Base-by-base conservation (phyloP, 2,329 filamentous ascomycete genomes). In the Alternaria burnsii region DNA sequence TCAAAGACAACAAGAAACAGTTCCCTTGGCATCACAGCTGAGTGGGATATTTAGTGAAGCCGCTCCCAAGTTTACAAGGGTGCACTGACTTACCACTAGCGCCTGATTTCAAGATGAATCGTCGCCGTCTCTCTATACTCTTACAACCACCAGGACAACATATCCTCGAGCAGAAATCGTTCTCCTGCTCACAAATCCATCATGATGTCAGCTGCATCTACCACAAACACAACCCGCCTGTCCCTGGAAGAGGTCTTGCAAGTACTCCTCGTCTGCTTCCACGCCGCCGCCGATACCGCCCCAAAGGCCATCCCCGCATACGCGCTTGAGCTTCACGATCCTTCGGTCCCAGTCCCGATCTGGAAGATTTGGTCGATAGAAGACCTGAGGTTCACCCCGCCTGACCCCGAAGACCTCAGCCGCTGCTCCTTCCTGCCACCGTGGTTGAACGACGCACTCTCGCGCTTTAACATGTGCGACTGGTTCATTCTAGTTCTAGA, bases 211-310 rank as follows among this genome's bases (percentile, higher is more conserved):
- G 32, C 18, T 12, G 20, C 40, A 43, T 8, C 52, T 16, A 20
- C 41, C 41, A 46, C 24, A 24, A 38, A 22, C 20, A 4, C 36
- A 22, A 26, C 20, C 14, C 20, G 38, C 32, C 50, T 53, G 20
- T 11, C 48, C 36, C 11, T 62, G 32, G 7, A 52, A 26, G 50
- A 64, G 36, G 41, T 58, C n/a, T 30, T 66, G 26, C 32, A 52
- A 24, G 24, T 62, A 28, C 46, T 55, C 16, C 53, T 60, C 5
- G 32, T 51, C 24, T 64, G 58, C 30, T 60, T 61, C 56, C 59
- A 64, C 30, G 56, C 59, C 36, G 51, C 56, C 22, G 52, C 55
- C 18, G 43, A 59, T 12, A 32, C 53, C 30, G 4, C 40, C 10
- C 53, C 55, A 9, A 47, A 10, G 12, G 34, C 26, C 14, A 11